A percentile compares a stretch with the other conserved stretches of the same genome.
Conservation (phyloP, 108 stramenopile genomes). For the Pseudonitzschia multistriata region DNA sequence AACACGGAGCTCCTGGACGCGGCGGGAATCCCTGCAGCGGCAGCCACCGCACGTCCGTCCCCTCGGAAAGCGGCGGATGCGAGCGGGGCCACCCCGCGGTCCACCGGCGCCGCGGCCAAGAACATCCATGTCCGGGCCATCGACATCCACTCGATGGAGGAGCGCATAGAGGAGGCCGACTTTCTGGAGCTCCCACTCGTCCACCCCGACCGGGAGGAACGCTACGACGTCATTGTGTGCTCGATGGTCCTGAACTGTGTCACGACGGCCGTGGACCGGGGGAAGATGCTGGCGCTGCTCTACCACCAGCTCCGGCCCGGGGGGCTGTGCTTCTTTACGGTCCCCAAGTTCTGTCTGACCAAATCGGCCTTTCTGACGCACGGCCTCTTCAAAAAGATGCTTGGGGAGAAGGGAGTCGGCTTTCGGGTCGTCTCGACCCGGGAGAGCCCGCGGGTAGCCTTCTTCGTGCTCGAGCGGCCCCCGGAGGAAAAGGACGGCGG, state of each 20-base stretch:
- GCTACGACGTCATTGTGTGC: conserved; percentile 77
- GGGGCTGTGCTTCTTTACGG: conserved; percentile 73
- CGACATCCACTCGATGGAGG: conserved; percentile 78
- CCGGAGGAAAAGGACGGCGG: conserved; percentile 21
- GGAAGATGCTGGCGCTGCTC: conserved; percentile 74
- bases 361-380: conserved; percentile 64
- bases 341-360: conserved; percentile 76
- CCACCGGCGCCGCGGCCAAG: conserved; percentile 1
- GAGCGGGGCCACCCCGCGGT: background rate
- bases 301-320: conserved; percentile 75
- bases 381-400: conserved; percentile 54
- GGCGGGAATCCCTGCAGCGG: conserved; percentile 29
- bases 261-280: conserved; percentile 71
- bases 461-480: conserved; percentile 68
- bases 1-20: conserved; percentile 89
- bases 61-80: no score
- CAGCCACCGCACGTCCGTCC: background rate
- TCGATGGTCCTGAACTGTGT: conserved; percentile 97
- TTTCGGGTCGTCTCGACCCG: conserved; percentile 60
- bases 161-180: conserved; percentile 80
- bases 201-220: conserved; percentile 3
- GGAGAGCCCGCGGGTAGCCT: conserved; percentile 80
- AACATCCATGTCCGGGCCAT: conserved; percentile 76
- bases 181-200: conserved; percentile 70
- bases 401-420: conserved; percentile 54